Base-by-base conservation (phyloP, 352 stramenopile genomes). In the Globisporangium irregulare region DNA sequence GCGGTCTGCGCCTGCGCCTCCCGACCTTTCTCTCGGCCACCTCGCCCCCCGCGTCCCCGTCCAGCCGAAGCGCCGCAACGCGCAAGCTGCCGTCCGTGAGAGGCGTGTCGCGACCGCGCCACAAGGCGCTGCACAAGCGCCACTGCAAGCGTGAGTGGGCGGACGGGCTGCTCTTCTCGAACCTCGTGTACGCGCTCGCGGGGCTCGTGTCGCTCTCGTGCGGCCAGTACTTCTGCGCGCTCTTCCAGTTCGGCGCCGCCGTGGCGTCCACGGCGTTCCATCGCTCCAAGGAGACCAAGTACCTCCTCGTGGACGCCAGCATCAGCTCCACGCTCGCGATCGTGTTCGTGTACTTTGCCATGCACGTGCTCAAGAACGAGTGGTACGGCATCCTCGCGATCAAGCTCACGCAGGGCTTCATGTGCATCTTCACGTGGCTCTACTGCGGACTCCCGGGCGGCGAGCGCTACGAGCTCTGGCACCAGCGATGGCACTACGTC, bases 401-500 rank as follows among this genome's bases (percentile, higher is more conserved):
- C 71, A 92, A 92, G 75, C 34, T 81, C 53, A 62, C 80, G 27
- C 77, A 90, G 43, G 82, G 72, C 20, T 22, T 74, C 55, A 67
- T 90, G 34, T 92, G 84, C 71, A 61, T 68, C 59, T 94, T 94
- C 74, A 92, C 84, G 63, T 93, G 83, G 84, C 73, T 94, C 60
- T 94, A 94, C 76, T 94, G 86, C 65, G 86, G 84, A 1, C 73
- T 94, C 57, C 86, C 86, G 2, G 86, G 86, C 61, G 82, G 82
- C 58, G 73, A 74, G 51, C 84, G 84, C 57, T 94, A 94, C 73
- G 86, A 94, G 22, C 80, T 80, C 64, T 94, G 86, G 86, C 86
- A 94, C 78, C 77, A 86, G 63, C 80, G 78, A 51, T 94, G 86
- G 86, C 86, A 94, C 73, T 94, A 92, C 76, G 81, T 90, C 64